Evolutionary conservation across 1,284 basidiomycete species (phyloP), one percentile per base, ranked within the genome.

Genomic region (Trichosporon inkin): DNA sequence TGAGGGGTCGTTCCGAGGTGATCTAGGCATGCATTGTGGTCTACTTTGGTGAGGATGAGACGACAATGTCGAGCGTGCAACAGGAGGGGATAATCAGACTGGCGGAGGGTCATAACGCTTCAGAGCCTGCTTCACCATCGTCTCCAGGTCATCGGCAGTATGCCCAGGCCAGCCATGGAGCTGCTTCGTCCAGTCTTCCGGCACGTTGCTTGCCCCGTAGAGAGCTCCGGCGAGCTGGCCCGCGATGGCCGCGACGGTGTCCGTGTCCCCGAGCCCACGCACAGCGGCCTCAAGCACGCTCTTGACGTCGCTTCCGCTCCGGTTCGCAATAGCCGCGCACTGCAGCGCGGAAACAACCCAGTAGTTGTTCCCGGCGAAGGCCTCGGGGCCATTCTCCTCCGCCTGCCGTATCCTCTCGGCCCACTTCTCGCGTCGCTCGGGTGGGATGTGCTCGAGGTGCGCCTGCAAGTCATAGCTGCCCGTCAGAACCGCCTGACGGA

Each of bases 301-400:
- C 39, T 20, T 47, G 0, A 37, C 24, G 3, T 49, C 56, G 7
- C 1, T 24, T 1, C 22, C 17, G 28, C 37, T 19, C 35, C n/a
- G 6, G 6, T 20, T 28, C 37, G 17, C 19, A 14, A 55, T 13
- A 3, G 24, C 20, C 6, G 44, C 41, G 35, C 53, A 59, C 36
- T 61, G 59, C 39, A 61, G 36, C 1, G 59, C 55, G 5, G 39
- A 28, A 24, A 57, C 59, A 17, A 53, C 47, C 55, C 55, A 61
- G 8, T 32, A 39, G 37, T 54, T 61, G 13, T 44, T 61, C n/a
- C n/a, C n/a, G 3, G 24, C 10, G 20, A 35, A 41, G 2, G 20
- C 37, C 28, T 34, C 24, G 1, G 47, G 22, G 22, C 13, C 44
- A 3, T n/a, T 24, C 7, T 13, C 24, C 17, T 61, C 51, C 20